Base-by-base conservation (phyloP, 805 yeast species). In the Millerago galiae region DNA sequence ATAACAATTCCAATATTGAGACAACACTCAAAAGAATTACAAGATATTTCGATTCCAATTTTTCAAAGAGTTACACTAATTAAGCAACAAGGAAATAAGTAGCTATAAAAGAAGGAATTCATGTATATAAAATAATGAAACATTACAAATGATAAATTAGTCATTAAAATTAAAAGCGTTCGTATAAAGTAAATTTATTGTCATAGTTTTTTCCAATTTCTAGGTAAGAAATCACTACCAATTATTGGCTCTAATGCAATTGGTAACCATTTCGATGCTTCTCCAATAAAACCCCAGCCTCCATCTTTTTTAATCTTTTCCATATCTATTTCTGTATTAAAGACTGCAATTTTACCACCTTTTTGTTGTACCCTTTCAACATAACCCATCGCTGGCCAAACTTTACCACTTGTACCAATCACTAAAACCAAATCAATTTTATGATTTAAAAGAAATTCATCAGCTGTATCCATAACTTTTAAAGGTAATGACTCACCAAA, bases 351-450 rank as follows among this genome's bases (percentile, higher is more conserved):
- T 48, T 77, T 78, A 1, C 95, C 95, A 5, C 95, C 95, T 43
- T 77, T 77, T 45, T 68, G 68, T 47, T 67, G 67, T 2, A 86
- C 85, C 48, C 89, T 67, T 47, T 88, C 95, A 18, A 89, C 90
- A 58, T 86, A 89, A 11, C 95, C 86, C 47, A 90, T 88, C 4
- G 95, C 95, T 4, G 97, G 97, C 81, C 95, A 89, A 2, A 84
- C 89, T 0, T 80, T 68, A 5, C 91, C 87, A 27, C 90, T 81
- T 2, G 95, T 86, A 2, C 96, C 96, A 8, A 89, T 76, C 13
- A 89, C 95, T 39, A 88, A 64, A 4, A 87, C 79, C 54, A 89
- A 62, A 54, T 88, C 96, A 17, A 85, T 81, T 30, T 65, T 65
- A 5, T 61, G 61, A 21, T 67, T 66, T 10, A 66, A 54, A 6